phyloP scores from a whole-genome alignment of 2,329 filamentous ascomycete species.

The Venturia aucupariae region DNA sequence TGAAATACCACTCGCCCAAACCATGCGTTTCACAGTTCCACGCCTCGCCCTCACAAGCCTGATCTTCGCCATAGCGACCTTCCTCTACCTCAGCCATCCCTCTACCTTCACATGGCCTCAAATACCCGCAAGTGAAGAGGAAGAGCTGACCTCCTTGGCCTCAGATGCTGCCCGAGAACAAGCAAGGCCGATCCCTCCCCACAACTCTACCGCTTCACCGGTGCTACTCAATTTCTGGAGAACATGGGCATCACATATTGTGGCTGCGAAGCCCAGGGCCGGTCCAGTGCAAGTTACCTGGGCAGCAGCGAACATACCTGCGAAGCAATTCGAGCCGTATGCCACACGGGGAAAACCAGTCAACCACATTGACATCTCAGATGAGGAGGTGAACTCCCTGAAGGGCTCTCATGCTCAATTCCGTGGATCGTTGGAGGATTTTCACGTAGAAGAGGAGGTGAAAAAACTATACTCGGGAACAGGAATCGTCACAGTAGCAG shows the following conservation, averaged over 20 bases:
- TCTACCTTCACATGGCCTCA: background rate
- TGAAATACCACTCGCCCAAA: background rate
- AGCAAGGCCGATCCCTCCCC: background rate
- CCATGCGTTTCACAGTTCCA: background rate
- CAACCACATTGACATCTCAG: constrained; percentile 4
- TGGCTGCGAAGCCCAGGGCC: background rate
- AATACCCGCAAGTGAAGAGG: background rate
- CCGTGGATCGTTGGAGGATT: background rate
- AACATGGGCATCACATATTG: constrained; percentile 4
- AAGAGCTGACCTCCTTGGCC: background rate
- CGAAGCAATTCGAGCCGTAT: background rate
- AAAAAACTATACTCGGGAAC: constrained; percentile 17
- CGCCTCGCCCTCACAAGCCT: background rate
- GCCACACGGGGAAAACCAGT: background rate
- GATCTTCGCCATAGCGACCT: background rate
- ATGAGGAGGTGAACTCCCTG: constrained; percentile 5
- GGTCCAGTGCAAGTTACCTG: background rate
- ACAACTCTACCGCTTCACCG: constrained; percentile 10
- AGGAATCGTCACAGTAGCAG: constrained; percentile 32
- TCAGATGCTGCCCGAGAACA: background rate
- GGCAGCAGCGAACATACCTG: background rate
- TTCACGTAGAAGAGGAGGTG: constrained; percentile 7
- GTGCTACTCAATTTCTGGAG: constrained; percentile 3
- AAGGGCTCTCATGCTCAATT: constrained; percentile 2
- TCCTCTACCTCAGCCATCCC: background rate